A percentile compares a stretch with the other conserved stretches of the same genome.
Evolutionary conservation across 73 alveolate species (phyloP).

Genomic region (Halteria grandinella): DNA sequence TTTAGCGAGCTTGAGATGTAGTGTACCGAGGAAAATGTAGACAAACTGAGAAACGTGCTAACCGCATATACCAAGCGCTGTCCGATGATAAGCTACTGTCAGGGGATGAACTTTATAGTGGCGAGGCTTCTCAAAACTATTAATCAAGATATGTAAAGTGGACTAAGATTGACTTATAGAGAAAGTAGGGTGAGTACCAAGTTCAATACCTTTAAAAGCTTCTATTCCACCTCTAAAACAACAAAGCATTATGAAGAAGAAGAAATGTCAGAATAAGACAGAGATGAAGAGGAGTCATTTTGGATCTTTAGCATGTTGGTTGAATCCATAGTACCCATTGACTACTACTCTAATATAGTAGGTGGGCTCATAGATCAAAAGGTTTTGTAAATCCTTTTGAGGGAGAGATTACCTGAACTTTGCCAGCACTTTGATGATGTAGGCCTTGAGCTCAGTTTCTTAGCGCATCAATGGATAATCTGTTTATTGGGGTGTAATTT

Average conservation of each 20-base stretch:
- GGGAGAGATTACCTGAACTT: conserved; percentile 74
- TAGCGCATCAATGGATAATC: conserved; percentile 76
- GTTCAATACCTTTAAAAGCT: no score
- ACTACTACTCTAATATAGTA: conserved; percentile 85
- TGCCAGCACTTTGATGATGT: conserved; percentile 64
- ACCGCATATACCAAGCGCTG: conserved; percentile 83
- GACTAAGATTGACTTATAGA: neutral
- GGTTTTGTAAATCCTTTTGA: conserved; percentile 67
- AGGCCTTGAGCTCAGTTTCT: conserved; percentile 40
- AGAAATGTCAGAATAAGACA: no score
- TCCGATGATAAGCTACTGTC: conserved; percentile 91
- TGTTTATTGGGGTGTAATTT: conserved; percentile 78
- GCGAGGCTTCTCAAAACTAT: conserved; percentile 85
- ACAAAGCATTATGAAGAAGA: no score
- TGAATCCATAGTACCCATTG: conserved; percentile 83
- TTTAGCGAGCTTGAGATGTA: no score
- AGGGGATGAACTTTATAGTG: conserved; percentile 91
- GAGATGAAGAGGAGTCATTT: conserved; percentile 89
- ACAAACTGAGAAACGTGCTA: conserved; percentile 73
- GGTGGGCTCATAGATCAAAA: conserved; percentile 90
- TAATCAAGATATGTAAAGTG: conserved; percentile 47
- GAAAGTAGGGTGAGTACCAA: no score
- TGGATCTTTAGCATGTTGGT: conserved; percentile 87
- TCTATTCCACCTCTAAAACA: no score
- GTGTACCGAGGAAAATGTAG: conserved; percentile 52